Evolutionary conservation across 352 stramenopile species (phyloP).

Genomic region (Thalassiosira livingstoniorum): DNA sequence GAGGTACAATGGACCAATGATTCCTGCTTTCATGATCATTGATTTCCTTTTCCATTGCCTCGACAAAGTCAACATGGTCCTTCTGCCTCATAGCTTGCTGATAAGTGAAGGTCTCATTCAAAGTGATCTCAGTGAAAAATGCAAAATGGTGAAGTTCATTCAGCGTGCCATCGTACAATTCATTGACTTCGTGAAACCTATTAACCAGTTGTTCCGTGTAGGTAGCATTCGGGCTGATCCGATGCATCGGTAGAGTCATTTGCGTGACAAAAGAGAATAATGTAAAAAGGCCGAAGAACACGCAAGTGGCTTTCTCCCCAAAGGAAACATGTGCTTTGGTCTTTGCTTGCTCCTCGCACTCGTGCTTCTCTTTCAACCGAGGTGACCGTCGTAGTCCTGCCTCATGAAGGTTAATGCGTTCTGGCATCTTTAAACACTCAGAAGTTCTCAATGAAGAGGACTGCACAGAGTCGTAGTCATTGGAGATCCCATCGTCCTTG

Average conservation of each 20-base stretch:
- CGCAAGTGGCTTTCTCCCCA: neutral
- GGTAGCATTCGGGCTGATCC: neutral
- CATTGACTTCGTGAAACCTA: neutral
- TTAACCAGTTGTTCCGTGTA: neutral
- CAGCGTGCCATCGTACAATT: constrained; percentile 6
- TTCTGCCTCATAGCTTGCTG: neutral
- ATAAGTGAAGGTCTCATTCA: constrained; percentile 1
- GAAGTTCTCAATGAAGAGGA: neutral
- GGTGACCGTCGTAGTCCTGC: neutral
- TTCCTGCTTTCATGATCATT: neutral
- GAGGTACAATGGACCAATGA: neutral
- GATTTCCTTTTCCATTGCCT: neutral
- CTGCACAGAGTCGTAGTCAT: neutral
- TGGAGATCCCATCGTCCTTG: neutral
- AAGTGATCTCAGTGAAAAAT: too few relatives aligned
- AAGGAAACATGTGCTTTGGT: too few relatives aligned
- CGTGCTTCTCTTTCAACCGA: neutral
- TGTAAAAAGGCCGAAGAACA: constrained; percentile 3
- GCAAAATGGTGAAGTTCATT: too few relatives aligned
- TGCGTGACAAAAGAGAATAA: neutral
- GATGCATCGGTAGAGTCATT: neutral
- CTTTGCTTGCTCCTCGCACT: neutral
- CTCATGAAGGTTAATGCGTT: neutral
- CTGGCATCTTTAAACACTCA: neutral
- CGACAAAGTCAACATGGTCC: neutral